These are phyloP conservation scores for Botrytis byssoidea DNA, from an alignment of 2,329 filamentous ascomycete genomes.

Conservation along the genomic window DNA sequence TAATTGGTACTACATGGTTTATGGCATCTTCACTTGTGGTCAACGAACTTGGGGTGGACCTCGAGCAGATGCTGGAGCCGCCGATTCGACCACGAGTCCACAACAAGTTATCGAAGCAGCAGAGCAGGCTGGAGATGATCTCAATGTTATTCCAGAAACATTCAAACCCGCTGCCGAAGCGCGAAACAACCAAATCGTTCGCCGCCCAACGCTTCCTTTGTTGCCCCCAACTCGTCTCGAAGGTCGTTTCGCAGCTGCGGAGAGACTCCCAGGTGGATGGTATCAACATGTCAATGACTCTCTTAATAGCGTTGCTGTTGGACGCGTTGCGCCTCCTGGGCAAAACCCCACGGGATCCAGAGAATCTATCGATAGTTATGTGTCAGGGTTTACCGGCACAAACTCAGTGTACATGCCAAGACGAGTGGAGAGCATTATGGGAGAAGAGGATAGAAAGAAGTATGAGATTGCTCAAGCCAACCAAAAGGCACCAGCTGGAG, in stretches of 20 bases:
- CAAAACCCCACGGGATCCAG: conserved; percentile 49
- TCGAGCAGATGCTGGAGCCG: conserved; percentile 80
- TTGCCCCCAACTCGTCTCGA: conserved; percentile 73
- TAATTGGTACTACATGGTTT: conserved; percentile 91
- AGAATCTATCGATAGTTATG: conserved; percentile 65
- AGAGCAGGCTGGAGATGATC: conserved; percentile 75
- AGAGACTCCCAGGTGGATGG: conserved; percentile 64
- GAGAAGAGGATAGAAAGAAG: conserved; percentile 71
- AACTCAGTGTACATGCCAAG: conserved; percentile 69
- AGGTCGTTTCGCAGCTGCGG: conserved; percentile 73
- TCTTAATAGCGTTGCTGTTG: conserved; percentile 54
- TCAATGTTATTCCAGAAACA: conserved; percentile 85
- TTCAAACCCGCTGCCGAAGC: conserved; percentile 65
- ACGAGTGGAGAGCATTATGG: conserved; percentile 63
- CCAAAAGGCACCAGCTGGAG: conserved; percentile 43
- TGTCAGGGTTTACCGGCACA: conserved; percentile 55
- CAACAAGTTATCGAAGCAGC: conserved; percentile 83
- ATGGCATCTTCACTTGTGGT: conserved; percentile 64
- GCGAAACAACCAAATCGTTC: conserved; percentile 45
- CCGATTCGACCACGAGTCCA: conserved; percentile 72
- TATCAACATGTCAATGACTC: conserved; percentile 70
- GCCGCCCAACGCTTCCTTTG: conserved; percentile 56
- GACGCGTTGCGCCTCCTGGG: conserved; percentile 33
- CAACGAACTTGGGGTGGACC: conserved; percentile 96
- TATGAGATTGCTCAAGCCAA: conserved; percentile 67